phyloP scores from a whole-genome alignment of 1,284 basidiomycete species.

The Rhodotorula sp. region DNA sequence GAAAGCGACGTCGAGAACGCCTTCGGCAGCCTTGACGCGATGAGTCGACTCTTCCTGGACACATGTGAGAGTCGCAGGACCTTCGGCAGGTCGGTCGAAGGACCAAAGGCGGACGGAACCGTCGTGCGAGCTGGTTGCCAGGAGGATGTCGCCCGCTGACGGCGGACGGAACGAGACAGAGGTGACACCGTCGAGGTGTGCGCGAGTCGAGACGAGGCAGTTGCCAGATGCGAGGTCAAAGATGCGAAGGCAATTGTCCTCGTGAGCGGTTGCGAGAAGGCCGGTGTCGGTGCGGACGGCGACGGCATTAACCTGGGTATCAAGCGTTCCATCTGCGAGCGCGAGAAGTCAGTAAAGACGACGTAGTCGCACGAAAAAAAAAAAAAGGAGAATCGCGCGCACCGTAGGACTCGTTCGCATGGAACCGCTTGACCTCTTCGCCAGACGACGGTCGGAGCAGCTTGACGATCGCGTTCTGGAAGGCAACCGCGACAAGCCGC shows the following conservation, averaged over 20 bases:
- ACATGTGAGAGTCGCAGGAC: conserved; percentile 55
- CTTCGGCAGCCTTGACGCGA: conserved; percentile 82
- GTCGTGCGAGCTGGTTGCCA: conserved; percentile 89
- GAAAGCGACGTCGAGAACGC: conserved; percentile 82
- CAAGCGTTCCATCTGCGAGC: conserved; percentile 62
- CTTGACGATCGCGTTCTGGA: conserved; percentile 83
- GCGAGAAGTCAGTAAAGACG: not conserved
- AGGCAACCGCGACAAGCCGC: conserved; percentile 65
- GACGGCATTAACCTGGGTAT: conserved; percentile 80
- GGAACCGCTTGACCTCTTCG: conserved; percentile 68
- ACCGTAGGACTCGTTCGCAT: conserved; percentile 71
- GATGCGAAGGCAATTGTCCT: conserved; percentile 88
- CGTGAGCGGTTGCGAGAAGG: conserved; percentile 82
- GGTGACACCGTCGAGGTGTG: conserved; percentile 87
- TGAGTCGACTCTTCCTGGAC: conserved; percentile 85
- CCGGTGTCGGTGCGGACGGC: conserved; percentile 84
- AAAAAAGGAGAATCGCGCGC: conserved; percentile 46
- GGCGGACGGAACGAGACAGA: conserved; percentile 79
- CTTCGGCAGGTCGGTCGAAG: conserved; percentile 50
- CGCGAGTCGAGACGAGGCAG: conserved; percentile 83
- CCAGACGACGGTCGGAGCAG: conserved; percentile 85
- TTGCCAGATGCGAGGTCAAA: conserved; percentile 76
- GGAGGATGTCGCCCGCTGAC: conserved; percentile 61
- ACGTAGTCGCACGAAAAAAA: conserved; percentile 1
- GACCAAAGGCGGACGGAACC: conserved; percentile 96